A percentile compares a stretch with the other conserved stretches of the same genome.
phyloP scores from a whole-genome alignment of 2,329 filamentous ascomycete species.

The Bretziella fagacearum region DNA sequence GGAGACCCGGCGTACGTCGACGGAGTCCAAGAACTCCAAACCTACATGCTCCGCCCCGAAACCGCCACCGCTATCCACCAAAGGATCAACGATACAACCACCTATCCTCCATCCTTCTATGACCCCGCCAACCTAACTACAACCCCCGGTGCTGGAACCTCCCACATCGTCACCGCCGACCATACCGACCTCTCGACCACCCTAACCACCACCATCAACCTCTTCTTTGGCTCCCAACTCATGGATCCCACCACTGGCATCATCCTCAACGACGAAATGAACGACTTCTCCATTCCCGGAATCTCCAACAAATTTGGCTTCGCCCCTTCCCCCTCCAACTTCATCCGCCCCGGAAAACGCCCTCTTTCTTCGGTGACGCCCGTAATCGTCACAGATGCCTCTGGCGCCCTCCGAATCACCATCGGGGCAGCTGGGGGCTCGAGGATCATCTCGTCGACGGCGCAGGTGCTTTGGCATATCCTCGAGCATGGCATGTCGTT shows the following conservation, averaged over 20 bases:
- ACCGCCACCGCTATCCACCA: slow-evolving; percentile 41
- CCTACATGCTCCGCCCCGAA: slow-evolving; percentile 44
- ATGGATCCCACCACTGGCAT: slow-evolving; percentile 71
- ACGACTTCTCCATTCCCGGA: slow-evolving; percentile 76
- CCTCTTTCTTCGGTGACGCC: slow-evolving; percentile 72
- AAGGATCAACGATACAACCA: slow-evolving; percentile 51
- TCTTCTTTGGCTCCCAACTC: slow-evolving; percentile 64
- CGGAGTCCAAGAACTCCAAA: slow-evolving; percentile 40
- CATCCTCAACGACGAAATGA: slow-evolving; percentile 56
- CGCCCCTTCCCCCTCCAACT: slow-evolving; percentile 64
- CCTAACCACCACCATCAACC: slow-evolving; percentile 74
- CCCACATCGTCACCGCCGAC: slow-evolving; percentile 58
- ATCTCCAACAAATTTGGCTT: slow-evolving; percentile 70
- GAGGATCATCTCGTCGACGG: slow-evolving; percentile 64
- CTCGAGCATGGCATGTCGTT: slow-evolving; percentile 47
- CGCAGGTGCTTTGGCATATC: slow-evolving; percentile 57
- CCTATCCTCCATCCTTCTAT: slow-evolving; percentile 58
- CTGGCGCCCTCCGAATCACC: slow-evolving; percentile 47
- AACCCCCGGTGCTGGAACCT: slow-evolving; percentile 55
- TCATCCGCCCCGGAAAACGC: slow-evolving; percentile 61
- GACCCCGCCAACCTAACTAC: slow-evolving; percentile 49
- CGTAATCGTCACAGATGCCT: slow-evolving; percentile 49
- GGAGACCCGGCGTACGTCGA: slow-evolving; percentile 66
- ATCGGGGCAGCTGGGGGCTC: slow-evolving; percentile 67
- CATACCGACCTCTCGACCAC: slow-evolving; percentile 56